phyloP scores from a whole-genome alignment of 352 stramenopile species.

The Phytophthora agathidicida region DNA sequence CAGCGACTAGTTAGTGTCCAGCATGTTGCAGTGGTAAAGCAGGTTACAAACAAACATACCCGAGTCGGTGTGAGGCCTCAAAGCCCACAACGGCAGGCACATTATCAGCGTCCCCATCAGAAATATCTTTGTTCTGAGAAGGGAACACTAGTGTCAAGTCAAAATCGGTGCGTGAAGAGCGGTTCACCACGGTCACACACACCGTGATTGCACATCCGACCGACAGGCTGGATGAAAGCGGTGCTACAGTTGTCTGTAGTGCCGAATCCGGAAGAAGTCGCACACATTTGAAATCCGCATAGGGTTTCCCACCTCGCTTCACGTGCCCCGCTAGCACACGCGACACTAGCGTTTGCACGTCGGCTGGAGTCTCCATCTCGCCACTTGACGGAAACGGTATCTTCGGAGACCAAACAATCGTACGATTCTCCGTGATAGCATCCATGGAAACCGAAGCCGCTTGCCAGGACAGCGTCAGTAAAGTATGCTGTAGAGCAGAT shows the following conservation, averaged over 20 bases:
- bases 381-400: constrained; percentile 14
- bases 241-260: constrained; percentile 50
- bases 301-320: constrained; percentile 10
- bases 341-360: constrained; percentile 25
- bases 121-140: constrained; percentile 1
- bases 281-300: constrained; percentile 36
- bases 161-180: constrained; percentile 49
- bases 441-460: constrained; percentile 26
- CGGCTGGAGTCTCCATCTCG: constrained; percentile 1
- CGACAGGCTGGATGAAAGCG: constrained; percentile 24
- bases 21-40: constrained; percentile 3
- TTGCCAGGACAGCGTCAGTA: constrained; percentile 75
- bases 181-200: constrained; percentile 64
- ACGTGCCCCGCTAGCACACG: constrained; percentile 12
- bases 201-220: constrained; percentile 25
- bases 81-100: constrained; percentile 51
- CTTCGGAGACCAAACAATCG: constrained; percentile 68
- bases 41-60: constrained; percentile 42
- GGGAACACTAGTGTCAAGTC: constrained; percentile 72
- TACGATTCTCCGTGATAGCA: constrained; percentile 69
- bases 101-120: not conserved
- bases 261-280: constrained; percentile 47
- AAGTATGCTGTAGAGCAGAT: constrained; percentile 43
- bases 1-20: constrained; percentile 5
- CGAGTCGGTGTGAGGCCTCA: constrained; percentile 70